A percentile compares a stretch with the other conserved stretches of the same genome.
These are phyloP conservation scores for Penicillium malachiteum DNA, from an alignment of 495 filamentous ascomycete genomes.

Conservation along the genomic window DNA sequence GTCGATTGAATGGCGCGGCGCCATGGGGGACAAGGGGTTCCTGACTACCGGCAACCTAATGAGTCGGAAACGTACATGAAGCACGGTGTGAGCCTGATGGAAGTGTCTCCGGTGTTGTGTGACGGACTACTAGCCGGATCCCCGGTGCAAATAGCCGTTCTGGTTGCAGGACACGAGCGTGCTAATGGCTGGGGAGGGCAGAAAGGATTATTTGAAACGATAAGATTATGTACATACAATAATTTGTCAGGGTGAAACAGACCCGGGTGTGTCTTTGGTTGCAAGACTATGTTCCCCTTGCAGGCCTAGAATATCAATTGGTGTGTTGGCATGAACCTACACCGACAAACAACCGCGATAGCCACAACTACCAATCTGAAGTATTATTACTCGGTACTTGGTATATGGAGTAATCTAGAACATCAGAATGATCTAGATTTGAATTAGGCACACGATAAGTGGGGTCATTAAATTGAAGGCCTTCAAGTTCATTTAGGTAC, in stretches of 20 bases:
- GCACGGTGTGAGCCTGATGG: slow-evolving; percentile 16
- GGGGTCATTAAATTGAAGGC: too few species aligned
- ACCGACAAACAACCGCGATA: too few species aligned
- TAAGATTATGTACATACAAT: not conserved
- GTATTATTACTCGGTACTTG: too few species aligned
- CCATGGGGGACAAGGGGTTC: slow-evolving; percentile 87
- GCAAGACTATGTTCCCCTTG: too few species aligned
- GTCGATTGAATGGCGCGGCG: slow-evolving; percentile 80
- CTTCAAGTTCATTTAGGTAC: not conserved
- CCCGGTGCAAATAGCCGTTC: slow-evolving; percentile 18
- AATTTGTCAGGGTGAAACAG: not conserved
- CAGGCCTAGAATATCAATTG: too few species aligned
- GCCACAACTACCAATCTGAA: too few species aligned
- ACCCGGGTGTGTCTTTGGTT: not conserved
- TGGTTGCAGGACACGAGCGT: slow-evolving; percentile 14
- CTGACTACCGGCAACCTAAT: slow-evolving; percentile 84
- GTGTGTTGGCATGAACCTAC: too few species aligned
- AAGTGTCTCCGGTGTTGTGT: slow-evolving; percentile 7
- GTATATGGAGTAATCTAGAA: too few species aligned
- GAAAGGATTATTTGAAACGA: not conserved
- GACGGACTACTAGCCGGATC: slow-evolving; percentile 15
- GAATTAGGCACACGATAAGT: too few species aligned
- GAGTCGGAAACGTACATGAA: slow-evolving; percentile 51
- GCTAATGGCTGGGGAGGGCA: not conserved
- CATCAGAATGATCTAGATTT: too few species aligned